A percentile compares a stretch with the other conserved stretches of the same genome.
Evolutionary conservation across 148 eudicot genomes (phyloP).

Genomic region (Selenicereus undatus): DNA sequence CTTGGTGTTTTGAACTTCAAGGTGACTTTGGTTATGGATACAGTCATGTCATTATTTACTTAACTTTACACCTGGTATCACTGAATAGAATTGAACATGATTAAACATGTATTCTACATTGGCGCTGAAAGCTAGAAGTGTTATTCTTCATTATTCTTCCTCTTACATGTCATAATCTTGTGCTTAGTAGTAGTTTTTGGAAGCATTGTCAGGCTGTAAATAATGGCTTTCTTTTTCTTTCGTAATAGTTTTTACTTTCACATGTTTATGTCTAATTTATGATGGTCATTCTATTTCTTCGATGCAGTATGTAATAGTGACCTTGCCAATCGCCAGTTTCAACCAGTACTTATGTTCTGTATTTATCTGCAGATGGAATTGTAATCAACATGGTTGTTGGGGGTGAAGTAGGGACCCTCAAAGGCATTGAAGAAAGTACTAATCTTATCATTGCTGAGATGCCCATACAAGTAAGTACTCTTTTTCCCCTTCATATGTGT

Average conservation of each 20-base stretch:
- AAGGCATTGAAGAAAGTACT: too few relatives aligned
- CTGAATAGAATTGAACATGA: too few relatives aligned
- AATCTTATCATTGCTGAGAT: too few relatives aligned
- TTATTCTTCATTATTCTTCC: background rate
- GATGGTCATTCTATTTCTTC: too few relatives aligned
- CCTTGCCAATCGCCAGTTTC: background rate
- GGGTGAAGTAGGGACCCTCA: too few relatives aligned
- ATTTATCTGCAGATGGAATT: constrained; percentile 57
- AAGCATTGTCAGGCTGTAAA: background rate
- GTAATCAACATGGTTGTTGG: constrained; percentile 92
- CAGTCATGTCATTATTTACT: too few relatives aligned
- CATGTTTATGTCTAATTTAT: background rate
- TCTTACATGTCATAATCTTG: background rate
- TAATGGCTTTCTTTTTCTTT: background rate
- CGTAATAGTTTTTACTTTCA: background rate
- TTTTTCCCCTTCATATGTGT: too few relatives aligned
- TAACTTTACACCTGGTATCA: too few relatives aligned
- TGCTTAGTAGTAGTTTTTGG: background rate
- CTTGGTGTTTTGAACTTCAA: too few relatives aligned
- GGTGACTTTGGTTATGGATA: too few relatives aligned
- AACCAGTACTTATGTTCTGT: background rate
- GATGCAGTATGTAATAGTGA: background rate
- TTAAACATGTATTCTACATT: background rate
- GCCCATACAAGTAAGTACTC: too few relatives aligned
- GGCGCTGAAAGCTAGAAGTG: background rate